Conservation (phyloP, 352 stramenopile genomes). For the Phytopythium kandeliae region DNA sequence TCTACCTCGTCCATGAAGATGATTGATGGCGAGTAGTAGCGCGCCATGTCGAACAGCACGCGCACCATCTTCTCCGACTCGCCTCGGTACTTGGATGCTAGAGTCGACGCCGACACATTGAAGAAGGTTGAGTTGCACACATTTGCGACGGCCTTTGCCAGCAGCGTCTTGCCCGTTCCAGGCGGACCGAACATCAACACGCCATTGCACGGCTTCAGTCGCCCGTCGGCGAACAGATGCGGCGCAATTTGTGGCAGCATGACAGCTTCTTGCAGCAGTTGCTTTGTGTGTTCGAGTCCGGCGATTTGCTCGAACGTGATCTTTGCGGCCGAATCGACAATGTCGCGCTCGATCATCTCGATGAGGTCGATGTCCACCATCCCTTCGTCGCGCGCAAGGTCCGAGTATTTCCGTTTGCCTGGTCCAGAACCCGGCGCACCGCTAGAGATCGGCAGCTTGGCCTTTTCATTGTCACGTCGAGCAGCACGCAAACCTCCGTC, state of each 20-base stretch:
- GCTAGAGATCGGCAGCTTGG: neutral
- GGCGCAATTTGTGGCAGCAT: slow-evolving; percentile 83
- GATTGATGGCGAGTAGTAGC: slow-evolving; percentile 95
- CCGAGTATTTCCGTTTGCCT: slow-evolving; percentile 70
- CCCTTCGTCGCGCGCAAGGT: slow-evolving; percentile 63
- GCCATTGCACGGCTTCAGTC: slow-evolving; percentile 76
- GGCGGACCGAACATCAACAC: slow-evolving; percentile 86
- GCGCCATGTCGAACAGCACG: slow-evolving; percentile 98
- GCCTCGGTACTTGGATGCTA: slow-evolving; percentile 93
- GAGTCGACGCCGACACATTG: slow-evolving; percentile 91
- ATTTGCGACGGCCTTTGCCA: slow-evolving; percentile 89
- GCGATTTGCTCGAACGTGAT: slow-evolving; percentile 78
- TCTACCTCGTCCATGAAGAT: slow-evolving; percentile 99
- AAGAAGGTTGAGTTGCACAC: slow-evolving; percentile 98
- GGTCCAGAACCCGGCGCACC: neutral
- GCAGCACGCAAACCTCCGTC: slow-evolving; percentile 36
- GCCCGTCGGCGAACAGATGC: slow-evolving; percentile 77
- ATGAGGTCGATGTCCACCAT: slow-evolving; percentile 81
- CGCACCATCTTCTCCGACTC: slow-evolving; percentile 95
- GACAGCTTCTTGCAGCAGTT: slow-evolving; percentile 76
- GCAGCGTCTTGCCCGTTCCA: slow-evolving; percentile 88
- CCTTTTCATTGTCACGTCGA: slow-evolving; percentile 34
- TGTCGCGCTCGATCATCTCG: slow-evolving; percentile 83
- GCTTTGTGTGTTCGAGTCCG: slow-evolving; percentile 75
- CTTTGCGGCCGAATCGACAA: slow-evolving; percentile 65